These are phyloP conservation scores for Heterobasidion annosum DNA, from an alignment of 1,284 basidiomycete species.

Conservation along the genomic window DNA sequence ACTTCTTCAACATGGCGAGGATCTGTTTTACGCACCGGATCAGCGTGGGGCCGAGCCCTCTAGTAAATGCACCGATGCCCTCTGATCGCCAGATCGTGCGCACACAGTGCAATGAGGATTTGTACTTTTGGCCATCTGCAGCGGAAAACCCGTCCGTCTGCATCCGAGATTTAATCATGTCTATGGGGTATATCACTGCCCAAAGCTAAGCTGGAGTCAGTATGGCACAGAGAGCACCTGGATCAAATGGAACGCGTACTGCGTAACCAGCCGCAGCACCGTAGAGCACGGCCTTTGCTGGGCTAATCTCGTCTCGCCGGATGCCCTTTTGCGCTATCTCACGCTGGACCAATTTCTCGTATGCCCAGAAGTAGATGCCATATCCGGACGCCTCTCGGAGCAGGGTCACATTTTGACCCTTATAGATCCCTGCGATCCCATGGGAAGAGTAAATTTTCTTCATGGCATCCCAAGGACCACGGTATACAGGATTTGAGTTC, in stretches of 20 bases:
- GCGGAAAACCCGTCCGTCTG: slow-evolving; percentile 87
- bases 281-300: slow-evolving; percentile 72
- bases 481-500: slow-evolving; percentile 60
- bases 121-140: slow-evolving; percentile 72
- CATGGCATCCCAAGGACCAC: slow-evolving; percentile 82
- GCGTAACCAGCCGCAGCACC: slow-evolving; percentile 84
- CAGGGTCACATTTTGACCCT: slow-evolving; percentile 88
- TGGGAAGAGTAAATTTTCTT: slow-evolving; percentile 68
- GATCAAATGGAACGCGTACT: slow-evolving; percentile 34
- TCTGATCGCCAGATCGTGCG: slow-evolving; percentile 75
- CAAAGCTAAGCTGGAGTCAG: slow-evolving; percentile 43
- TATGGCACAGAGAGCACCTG: background rate
- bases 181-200: slow-evolving; percentile 86
- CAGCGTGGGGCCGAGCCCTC: slow-evolving; percentile 85
- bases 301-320: slow-evolving; percentile 66
- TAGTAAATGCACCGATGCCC: slow-evolving; percentile 80
- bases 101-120: slow-evolving; percentile 75
- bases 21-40: slow-evolving; percentile 55
- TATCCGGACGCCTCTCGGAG: slow-evolving; percentile 82
- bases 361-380: slow-evolving; percentile 86
- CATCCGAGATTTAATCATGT: slow-evolving; percentile 92
- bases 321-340: slow-evolving; percentile 70
- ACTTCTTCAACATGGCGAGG: slow-evolving; percentile 8
- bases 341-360: slow-evolving; percentile 87
- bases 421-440: slow-evolving; percentile 84